These are phyloP conservation scores for Solanum virginianum DNA, from an alignment of 257 asterid species.

Conservation along the genomic window DNA sequence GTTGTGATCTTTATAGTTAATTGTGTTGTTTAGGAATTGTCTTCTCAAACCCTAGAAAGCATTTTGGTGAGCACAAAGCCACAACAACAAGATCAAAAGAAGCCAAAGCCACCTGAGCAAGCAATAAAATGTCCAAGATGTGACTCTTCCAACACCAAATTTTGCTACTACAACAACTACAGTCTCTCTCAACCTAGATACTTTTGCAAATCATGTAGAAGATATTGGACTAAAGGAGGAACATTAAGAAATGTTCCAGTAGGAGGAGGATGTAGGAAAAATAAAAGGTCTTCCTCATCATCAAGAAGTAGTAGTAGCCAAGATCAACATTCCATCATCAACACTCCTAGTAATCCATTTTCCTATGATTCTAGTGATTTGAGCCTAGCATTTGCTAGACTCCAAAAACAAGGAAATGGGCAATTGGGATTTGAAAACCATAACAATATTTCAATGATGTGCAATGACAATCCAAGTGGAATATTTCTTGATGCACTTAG, in stretches of 20 bases:
- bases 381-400: conserved; percentile 47
- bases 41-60: conserved; percentile 74
- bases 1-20: neutral
- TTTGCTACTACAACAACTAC: conserved; percentile 93
- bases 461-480: neutral
- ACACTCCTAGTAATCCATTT: neutral
- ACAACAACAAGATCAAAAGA: conserved; percentile 57
- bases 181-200: conserved; percentile 93
- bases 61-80: conserved; percentile 54
- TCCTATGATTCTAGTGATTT: conserved; percentile 43
- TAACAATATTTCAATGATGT: conserved; percentile 20
- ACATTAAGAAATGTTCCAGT: conserved; percentile 89
- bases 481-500: conserved; percentile 20
- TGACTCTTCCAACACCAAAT: conserved; percentile 80
- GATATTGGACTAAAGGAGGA: conserved; percentile 96
- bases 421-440: conserved; percentile 18
- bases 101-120: conserved; percentile 55
- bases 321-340: conserved; percentile 13
- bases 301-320: conserved; percentile 37
- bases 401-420: conserved; percentile 42
- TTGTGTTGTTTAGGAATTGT: conserved; percentile 42
- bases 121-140: conserved; percentile 80
- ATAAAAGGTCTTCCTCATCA: conserved; percentile 52
- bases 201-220: conserved; percentile 83
- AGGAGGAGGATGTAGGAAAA: conserved; percentile 85